Evolutionary conservation across 2,329 filamentous ascomycete genomes (phyloP), one percentile per base, ranked within the genome.

Genomic region (Fusarium sp.): DNA sequence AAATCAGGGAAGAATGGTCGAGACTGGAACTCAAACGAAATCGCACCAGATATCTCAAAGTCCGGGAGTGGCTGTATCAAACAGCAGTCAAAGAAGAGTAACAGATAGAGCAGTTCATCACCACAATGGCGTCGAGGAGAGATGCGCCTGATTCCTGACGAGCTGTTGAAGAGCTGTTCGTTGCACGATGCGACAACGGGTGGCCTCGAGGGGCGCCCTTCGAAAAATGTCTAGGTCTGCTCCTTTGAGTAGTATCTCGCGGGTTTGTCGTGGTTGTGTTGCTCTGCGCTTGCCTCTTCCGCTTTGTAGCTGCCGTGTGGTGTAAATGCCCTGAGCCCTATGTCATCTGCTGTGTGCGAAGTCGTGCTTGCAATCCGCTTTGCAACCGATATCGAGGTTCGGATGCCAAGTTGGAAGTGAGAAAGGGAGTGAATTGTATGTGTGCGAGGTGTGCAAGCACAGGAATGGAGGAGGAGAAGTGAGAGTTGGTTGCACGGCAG

Each of bases 61-160:
- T 52, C 27, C 56, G 59, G 70, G 70, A 71, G 73, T 76, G 70
- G 72, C 64, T 74, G 69, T 78, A 71, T 76, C 71, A 78, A 65
- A 69, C 67, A 72, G 70, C 69, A 58, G 60, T 20, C 60, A 38
- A 35, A 60, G 66, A 32, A 52, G 45, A 14, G 22, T 17, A n/a
- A 57, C 27, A 62, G 35, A 27, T 27, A 65, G 43, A 58, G 65
- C 54, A 56, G 47, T 45, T 74, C 72, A 74, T 74, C 58, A 14
- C 71, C 71, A 62, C 65, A 45, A 69, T 43, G 65, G 58, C 52
- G 43, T 40, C 56, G 20, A 65, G 50, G 27, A 52, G 45, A 32
- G 43, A 47, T 45, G 37, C 54, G 35, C 15, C 30, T 58, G 9
- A 15, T 52, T 60, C 37, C 57, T 30, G 30, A 52, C 11, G 33